Evolutionary conservation across 768 basidiomycete genomes (phyloP), one percentile per base, ranked within the genome.

Genomic region (Rhizopogon rudus): DNA sequence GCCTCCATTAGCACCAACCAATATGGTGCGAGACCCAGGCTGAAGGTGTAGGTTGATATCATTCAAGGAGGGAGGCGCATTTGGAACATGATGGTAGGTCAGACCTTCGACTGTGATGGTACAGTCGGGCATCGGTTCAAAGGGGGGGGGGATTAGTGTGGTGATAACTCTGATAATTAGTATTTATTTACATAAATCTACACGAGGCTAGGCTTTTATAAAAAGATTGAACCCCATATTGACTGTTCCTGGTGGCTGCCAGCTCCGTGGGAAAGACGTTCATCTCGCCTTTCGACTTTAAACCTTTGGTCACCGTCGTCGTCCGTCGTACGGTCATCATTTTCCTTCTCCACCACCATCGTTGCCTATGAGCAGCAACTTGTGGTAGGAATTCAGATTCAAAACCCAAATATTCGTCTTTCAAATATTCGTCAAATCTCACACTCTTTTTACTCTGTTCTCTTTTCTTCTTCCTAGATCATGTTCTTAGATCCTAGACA

Each of bases 1-100:
- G 91, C 93, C 94, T 72, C 96, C 96, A 67, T 98, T 98, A 20
- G 93, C 92, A 46, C 97, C 96, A 40, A 98, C 76, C 44, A 98
- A 73, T 57, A 99, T 79, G 46, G 91, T 93, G 46, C 95, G 80
- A 2, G 88, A 88, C 1, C 93, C 96, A 16, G 71, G 74, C 2
- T 83, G 83, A 4, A 98, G 80, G 52, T 75, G 61, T 29, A 98
- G 72, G 60, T 75, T 75, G 58, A 98, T 76, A 61, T 87, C 74
- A 9, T 73, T 60, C 40, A 99, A 80, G 1, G 91, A 82, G 1
- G 82, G 77, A 2, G 72, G 65, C 3, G 63, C 58, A 45, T 57
- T 60, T 6, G 74, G 61, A 20, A 67, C 70, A 62, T 91, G 85
- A 13, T 67, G 52, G 68, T 86, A 94, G 5, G 86, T 83, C 17